phyloP scores from a whole-genome alignment of 31 red algal species.

The Asparagopsis taxiformis region DNA sequence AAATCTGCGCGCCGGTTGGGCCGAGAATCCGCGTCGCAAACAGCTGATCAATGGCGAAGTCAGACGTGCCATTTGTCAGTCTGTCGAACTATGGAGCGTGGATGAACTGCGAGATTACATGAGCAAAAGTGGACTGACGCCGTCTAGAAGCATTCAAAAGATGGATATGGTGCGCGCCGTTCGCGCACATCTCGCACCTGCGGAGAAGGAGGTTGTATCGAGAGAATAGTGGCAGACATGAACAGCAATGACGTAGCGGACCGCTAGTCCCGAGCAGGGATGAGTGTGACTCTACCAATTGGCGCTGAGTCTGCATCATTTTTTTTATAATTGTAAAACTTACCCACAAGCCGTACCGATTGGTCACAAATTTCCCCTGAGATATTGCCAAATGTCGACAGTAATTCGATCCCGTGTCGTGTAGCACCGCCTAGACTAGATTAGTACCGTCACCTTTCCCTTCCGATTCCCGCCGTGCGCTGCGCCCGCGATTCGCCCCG shows the following conservation, averaged over 20 bases:
- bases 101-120: conserved; percentile 23
- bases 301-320: no score
- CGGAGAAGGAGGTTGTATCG: not conserved
- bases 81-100: conserved; percentile 16
- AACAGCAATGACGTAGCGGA: not conserved
- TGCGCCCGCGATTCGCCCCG: no score
- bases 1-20: conserved; percentile 14
- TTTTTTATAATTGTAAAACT: no score
- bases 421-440: no score
- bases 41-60: conserved; percentile 24
- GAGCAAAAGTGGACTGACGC: not conserved
- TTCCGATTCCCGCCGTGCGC: no score
- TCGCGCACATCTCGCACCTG: not conserved
- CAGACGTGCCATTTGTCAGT: conserved; percentile 11
- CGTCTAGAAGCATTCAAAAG: conserved; percentile 4
- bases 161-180: conserved; percentile 16
- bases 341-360: no score
- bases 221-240: not conserved
- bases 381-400: no score
- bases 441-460: no score
- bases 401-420: no score
- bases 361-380: no score
- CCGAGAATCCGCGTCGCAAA: conserved; percentile 27
- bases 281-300: no score
- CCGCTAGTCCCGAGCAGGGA: not conserved